Evolutionary conservation across 2,329 filamentous ascomycete species (phyloP), one percentile per base, ranked within the genome.

Genomic region (Tolypocladium paradoxum): DNA sequence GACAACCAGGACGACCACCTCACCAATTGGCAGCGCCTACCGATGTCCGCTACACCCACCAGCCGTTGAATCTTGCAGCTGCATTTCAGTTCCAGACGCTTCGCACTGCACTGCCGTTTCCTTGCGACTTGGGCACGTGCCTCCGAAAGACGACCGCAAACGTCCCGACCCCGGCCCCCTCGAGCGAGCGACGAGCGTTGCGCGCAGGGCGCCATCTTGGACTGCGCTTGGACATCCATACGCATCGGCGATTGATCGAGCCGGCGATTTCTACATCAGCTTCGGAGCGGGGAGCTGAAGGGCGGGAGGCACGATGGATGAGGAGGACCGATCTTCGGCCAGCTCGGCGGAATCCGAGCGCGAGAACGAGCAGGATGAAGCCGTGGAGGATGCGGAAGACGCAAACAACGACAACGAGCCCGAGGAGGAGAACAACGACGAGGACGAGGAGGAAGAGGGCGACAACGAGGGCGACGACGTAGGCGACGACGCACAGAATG

Each of bases 321-420:
- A 68, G 18, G 65, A 67, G 47, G 65, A 68, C 49, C 63, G 62
- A 27, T 66, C 60, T 49, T 65, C 64, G 3, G 64, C 56, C 24
- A 68, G 65, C 58, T 67, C 65, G 34, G 60, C 54, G 20, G 63
- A 67, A 37, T 65, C 67, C 9, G 69, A 71, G 47, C 65, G 64
- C 54, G 65, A 64, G 9, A 64, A 70, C 58, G 78, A 81, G 52
- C 74, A 73, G 53, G 79, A 83, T 59, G 79, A 83, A 61, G 70
- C 78, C 36, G 82, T 82, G 76, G 78, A 82, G 46, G 73, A 74
- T 49, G 70, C 62, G 27, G 71, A 75, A 16, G 69, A 72, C 24
- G 68, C 64, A 22, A 70, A 72, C 9, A 68, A 70, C 29, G 67
- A 68, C 16, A 65, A 68, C 47, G 65, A 65, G n/a, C 62, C 69